Evolutionary conservation across 352 stramenopile genomes (phyloP).

Genomic region (Globisporangium mamillatum): DNA sequence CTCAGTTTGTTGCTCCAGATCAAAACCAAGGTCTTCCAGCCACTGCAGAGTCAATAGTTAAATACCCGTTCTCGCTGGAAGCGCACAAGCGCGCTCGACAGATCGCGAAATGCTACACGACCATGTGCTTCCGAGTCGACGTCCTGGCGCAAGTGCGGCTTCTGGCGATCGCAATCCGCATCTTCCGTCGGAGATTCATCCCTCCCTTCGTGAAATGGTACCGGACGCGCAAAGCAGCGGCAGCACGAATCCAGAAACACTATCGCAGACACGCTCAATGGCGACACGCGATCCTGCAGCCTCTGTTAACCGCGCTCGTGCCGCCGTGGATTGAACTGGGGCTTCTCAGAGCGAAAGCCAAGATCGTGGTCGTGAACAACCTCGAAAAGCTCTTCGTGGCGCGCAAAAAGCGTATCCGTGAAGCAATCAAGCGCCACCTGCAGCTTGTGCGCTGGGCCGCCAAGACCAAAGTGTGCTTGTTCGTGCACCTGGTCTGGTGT

Average conservation of each 20-base stretch:
- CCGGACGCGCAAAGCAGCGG: conserved; percentile 26
- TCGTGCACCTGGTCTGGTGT: conserved; percentile 39
- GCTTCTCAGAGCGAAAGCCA: conserved; percentile 6
- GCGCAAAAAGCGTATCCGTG: conserved; percentile 12
- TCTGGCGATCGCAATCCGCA: conserved; percentile 30
- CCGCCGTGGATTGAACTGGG: conserved; percentile 12
- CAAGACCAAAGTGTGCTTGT: conserved; percentile 45
- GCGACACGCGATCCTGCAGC: conserved; percentile 16
- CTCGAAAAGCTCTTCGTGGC: conserved; percentile 19
- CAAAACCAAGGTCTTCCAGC: neutral
- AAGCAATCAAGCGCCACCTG: conserved; percentile 16
- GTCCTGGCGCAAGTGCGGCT: conserved; percentile 21
- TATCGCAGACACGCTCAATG: conserved; percentile 26
- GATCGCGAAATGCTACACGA: conserved; percentile 25
- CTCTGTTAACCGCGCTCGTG: conserved; percentile 20
- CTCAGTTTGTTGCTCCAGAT: conserved; percentile 17
- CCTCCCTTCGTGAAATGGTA: conserved; percentile 26
- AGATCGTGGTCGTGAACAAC: conserved; percentile 15
- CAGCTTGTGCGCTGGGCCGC: conserved; percentile 32
- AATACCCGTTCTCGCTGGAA: conserved; percentile 34
- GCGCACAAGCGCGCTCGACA: conserved; percentile 26
- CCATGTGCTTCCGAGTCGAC: conserved; percentile 25
- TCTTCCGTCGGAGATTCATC: conserved; percentile 29
- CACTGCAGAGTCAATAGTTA: neutral
- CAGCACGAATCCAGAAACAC: conserved; percentile 28